Conservation (phyloP, 2,329 filamentous ascomycete species). For the Colletotrichum truncatum region DNA sequence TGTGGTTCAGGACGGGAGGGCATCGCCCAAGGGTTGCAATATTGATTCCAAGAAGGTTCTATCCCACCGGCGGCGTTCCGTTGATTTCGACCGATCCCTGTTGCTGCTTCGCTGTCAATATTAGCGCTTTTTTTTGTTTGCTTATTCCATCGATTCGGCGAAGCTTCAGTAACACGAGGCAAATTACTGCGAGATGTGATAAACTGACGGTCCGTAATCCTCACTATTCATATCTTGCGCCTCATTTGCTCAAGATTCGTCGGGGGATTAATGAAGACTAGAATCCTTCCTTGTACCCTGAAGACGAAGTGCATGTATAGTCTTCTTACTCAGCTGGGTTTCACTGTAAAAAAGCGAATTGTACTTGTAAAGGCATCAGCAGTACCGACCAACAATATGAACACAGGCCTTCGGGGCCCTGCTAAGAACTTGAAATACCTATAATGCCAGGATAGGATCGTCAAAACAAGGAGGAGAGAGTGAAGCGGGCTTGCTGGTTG, state of each 20-base stretch:
- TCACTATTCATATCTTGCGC: not conserved
- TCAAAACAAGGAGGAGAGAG: conserved; percentile 14
- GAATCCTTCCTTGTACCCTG: not conserved
- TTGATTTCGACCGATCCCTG: conserved; percentile 8
- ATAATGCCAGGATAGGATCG: not conserved
- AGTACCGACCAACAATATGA: too few relatives aligned
- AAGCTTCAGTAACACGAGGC: conserved; percentile 7
- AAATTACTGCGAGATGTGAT: not conserved
- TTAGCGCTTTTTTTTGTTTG: conserved; percentile 6
- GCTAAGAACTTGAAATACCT: not conserved
- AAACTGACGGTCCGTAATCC: not conserved
- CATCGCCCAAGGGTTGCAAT: conserved; percentile 17
- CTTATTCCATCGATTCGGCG: not conserved
- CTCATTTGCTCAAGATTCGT: not conserved
- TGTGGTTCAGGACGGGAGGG: conserved; percentile 22
- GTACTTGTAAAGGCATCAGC: too few relatives aligned
- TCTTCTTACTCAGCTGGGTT: conserved; percentile 18
- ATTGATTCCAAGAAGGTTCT: conserved; percentile 30
- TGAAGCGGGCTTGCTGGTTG: not conserved
- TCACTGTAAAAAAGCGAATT: too few relatives aligned
- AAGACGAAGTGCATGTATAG: not conserved
- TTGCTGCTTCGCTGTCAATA: not conserved
- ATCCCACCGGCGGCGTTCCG: conserved; percentile 10
- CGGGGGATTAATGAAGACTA: conserved; percentile 2
- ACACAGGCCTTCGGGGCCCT: too few relatives aligned